Conservation (phyloP, 805 yeast genomes). For the Metschnikowia sp. region DNA sequence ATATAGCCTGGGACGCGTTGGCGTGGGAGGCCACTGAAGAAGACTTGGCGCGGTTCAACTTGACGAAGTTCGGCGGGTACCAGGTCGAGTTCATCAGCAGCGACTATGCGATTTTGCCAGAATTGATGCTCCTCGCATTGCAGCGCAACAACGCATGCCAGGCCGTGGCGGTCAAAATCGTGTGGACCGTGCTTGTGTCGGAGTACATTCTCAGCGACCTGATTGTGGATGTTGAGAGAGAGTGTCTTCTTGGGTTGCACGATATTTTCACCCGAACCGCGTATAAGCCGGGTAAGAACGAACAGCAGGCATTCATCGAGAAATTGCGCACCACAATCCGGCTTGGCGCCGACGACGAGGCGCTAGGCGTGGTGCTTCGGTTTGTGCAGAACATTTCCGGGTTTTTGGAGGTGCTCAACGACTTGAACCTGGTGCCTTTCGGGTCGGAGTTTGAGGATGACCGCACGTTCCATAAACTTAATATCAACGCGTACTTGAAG, state of each 20-base stretch:
- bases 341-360: constrained; percentile 63
- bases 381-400: constrained; percentile 55
- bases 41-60: constrained; percentile 54
- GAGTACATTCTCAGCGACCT: constrained; percentile 60
- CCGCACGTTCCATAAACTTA: constrained; percentile 73
- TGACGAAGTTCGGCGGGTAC: constrained; percentile 62
- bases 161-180: constrained; percentile 56
- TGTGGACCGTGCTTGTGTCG: constrained; percentile 70
- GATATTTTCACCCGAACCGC: constrained; percentile 56
- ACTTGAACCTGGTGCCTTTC: constrained; percentile 69
- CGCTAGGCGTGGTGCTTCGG: constrained; percentile 46
- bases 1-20: constrained; percentile 68
- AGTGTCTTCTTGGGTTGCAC: constrained; percentile 60
- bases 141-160: constrained; percentile 64
- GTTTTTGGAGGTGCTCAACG: constrained; percentile 62
- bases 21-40: constrained; percentile 61
- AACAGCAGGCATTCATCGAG: constrained; percentile 52
- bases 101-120: constrained; percentile 59
- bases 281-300: constrained; percentile 54
- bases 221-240: constrained; percentile 58
- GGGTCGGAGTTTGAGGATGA: constrained; percentile 87
- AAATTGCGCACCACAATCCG: constrained; percentile 47
- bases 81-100: constrained; percentile 61
- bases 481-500: constrained; percentile 71
- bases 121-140: constrained; percentile 62